phyloP scores from a whole-genome alignment of 1,139 yeast genomes.

The Sugiyamaella xylanicola region DNA sequence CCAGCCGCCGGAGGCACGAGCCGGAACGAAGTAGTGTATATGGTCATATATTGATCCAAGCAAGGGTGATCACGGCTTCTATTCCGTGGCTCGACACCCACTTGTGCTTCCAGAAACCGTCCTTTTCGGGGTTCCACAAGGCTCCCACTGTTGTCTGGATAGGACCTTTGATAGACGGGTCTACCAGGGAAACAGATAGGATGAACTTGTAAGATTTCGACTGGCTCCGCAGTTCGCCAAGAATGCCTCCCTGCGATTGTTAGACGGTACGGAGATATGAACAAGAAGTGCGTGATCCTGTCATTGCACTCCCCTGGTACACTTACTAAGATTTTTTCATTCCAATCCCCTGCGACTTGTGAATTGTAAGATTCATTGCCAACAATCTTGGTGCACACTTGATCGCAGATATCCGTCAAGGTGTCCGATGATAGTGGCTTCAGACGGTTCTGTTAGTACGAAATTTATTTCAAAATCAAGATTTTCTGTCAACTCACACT shows the following conservation, averaged over 20 bases:
- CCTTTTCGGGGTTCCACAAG: constrained; percentile 41
- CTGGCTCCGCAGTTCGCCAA: constrained; percentile 32
- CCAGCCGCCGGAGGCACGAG: not conserved
- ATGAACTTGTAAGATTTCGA: constrained; percentile 40
- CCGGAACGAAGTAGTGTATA: no score
- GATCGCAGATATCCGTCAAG: constrained; percentile 23
- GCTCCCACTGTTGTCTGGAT: constrained; percentile 40
- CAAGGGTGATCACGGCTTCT: constrained; percentile 37
- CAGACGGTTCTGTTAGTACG: not conserved
- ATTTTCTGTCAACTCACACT: constrained; percentile 33
- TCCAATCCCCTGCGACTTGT: constrained; percentile 28
- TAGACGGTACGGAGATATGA: no score
- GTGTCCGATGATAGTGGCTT: constrained; percentile 28
- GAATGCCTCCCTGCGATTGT: constrained; percentile 21
- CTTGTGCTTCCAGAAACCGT: constrained; percentile 42
- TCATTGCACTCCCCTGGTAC: no score
- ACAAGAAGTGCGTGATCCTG: no score
- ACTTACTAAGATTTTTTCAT: constrained; percentile 27
- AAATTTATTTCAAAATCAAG: not conserved
- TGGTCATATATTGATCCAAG: constrained; percentile 39
- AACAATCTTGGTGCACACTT: constrained; percentile 12
- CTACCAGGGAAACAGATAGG: constrained; percentile 36
- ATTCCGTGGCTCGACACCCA: constrained; percentile 30
- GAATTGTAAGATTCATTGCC: constrained; percentile 25
- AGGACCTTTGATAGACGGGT: constrained; percentile 34